phyloP scores from a whole-genome alignment of 805 yeast genomes.

The Debaryomyces prosopidis region DNA sequence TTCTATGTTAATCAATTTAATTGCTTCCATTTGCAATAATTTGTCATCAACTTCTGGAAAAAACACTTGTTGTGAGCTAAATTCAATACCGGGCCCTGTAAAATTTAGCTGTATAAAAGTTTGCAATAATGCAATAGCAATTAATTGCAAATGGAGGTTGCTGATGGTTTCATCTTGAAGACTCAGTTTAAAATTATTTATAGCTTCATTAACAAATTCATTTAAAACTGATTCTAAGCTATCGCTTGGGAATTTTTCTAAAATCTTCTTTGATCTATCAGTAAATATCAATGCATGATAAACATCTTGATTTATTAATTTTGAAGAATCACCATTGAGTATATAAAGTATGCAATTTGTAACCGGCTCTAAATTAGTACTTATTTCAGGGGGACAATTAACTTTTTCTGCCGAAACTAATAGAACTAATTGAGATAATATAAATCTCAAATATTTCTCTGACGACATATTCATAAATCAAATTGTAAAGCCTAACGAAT shows the following conservation, averaged over 20 bases:
- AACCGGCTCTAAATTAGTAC: not conserved
- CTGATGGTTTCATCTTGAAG: constrained; percentile 12
- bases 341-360: constrained; percentile 6
- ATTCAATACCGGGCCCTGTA: constrained; percentile 73
- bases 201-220: constrained; percentile 13
- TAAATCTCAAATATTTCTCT: constrained; percentile 1
- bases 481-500: not conserved
- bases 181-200: constrained; percentile 8
- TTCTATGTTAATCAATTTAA: constrained; percentile 48
- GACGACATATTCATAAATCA: not conserved
- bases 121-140: constrained; percentile 65
- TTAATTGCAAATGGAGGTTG: constrained; percentile 25
- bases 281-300: constrained; percentile 18
- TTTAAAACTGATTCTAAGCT: constrained; percentile 19
- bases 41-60: constrained; percentile 23
- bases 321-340: constrained; percentile 25
- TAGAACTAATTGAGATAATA: constrained; percentile 8
- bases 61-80: constrained; percentile 30
- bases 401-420: constrained; percentile 7
- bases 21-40: constrained; percentile 27
- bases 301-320: constrained; percentile 20
- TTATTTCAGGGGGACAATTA: not conserved
- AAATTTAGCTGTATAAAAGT: constrained; percentile 72
- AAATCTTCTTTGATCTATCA: constrained; percentile 10
- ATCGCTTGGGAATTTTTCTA: constrained; percentile 20